Conservation (phyloP, 23 red algal species). For the Gracilaria domingensis region DNA sequence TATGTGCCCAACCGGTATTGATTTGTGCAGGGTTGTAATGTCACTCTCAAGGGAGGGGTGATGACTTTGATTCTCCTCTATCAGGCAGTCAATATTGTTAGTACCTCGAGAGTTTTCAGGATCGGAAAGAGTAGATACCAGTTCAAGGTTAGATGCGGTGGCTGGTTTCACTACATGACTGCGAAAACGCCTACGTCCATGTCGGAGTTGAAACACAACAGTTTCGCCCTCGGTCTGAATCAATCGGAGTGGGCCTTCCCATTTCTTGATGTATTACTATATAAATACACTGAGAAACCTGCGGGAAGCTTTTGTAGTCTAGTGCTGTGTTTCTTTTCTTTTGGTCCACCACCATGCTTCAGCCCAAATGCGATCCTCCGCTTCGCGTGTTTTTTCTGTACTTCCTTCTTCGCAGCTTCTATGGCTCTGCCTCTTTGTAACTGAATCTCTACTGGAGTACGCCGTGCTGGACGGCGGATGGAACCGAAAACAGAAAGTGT, state of each 20-base stretch:
- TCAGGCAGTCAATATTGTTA: background rate
- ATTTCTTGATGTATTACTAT: background rate
- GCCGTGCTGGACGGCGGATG: background rate
- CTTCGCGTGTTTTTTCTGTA: conserved; percentile 34
- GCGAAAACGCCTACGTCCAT: conserved; percentile 23
- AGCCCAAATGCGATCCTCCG: conserved; percentile 21
- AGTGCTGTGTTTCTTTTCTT: background rate
- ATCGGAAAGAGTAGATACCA: background rate
- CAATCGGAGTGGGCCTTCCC: conserved; percentile 16
- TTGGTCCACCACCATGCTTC: background rate
- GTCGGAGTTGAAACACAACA: background rate
- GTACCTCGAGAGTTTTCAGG: background rate
- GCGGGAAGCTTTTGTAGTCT: background rate
- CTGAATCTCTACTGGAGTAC: background rate
- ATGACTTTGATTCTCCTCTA: background rate
- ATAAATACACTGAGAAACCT: background rate
- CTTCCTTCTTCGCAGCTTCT: background rate
- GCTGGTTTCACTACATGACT: background rate
- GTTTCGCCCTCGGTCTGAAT: conserved; percentile 27
- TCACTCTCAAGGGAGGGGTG: too few relatives aligned
- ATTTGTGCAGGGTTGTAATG: too few relatives aligned
- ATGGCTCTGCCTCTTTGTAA: background rate
- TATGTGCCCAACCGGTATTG: too few relatives aligned
- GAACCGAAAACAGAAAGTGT: conserved; percentile 9
- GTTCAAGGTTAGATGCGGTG: background rate